Conservation (phyloP, 2,329 filamentous ascomycete species). For the Nemania sp. region DNA sequence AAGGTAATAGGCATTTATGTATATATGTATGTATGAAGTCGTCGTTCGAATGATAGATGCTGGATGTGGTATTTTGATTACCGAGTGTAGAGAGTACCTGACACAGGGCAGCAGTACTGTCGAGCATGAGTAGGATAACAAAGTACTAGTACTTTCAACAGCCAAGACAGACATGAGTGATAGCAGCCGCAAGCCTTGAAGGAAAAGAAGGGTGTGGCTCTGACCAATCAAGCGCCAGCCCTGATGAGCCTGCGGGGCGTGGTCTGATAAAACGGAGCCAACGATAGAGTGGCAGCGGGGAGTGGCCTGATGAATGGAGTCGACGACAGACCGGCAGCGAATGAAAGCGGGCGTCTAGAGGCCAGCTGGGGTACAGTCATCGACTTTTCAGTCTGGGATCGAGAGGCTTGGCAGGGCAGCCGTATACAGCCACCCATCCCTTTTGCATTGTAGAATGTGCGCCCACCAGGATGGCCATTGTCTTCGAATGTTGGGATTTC, state of each 20-base stretch:
- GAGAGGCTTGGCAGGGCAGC: constrained; percentile 44
- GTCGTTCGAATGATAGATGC: background rate
- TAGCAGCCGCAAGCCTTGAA: constrained; percentile 13
- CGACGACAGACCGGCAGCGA: constrained; percentile 36
- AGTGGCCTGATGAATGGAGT: constrained; percentile 35
- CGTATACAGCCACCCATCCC: constrained; percentile 23
- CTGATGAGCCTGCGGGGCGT: constrained; percentile 34
- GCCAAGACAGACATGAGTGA: constrained; percentile 9
- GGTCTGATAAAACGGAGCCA: constrained; percentile 29
- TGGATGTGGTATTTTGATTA: background rate
- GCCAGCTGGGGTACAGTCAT: constrained; percentile 45
- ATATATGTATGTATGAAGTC: too few species aligned
- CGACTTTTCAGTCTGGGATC: constrained; percentile 49
- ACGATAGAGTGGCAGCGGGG: constrained; percentile 37
- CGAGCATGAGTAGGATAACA: background rate
- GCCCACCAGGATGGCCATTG: constrained; percentile 22
- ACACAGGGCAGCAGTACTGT: background rate
- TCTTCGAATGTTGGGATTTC: constrained; percentile 19
- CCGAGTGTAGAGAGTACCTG: background rate
- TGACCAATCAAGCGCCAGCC: constrained; percentile 22
- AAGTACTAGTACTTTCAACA: constrained; percentile 34
- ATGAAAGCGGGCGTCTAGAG: constrained; percentile 32
- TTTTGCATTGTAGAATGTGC: constrained; percentile 5
- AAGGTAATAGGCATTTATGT: too few species aligned
- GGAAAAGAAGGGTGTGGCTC: background rate